Percentiles rank a stretch among this genome's conserved stretches.
Evolutionary conservation across 1,139 yeast genomes (phyloP).

Genomic region (Debaryomyces nepalensis): DNA sequence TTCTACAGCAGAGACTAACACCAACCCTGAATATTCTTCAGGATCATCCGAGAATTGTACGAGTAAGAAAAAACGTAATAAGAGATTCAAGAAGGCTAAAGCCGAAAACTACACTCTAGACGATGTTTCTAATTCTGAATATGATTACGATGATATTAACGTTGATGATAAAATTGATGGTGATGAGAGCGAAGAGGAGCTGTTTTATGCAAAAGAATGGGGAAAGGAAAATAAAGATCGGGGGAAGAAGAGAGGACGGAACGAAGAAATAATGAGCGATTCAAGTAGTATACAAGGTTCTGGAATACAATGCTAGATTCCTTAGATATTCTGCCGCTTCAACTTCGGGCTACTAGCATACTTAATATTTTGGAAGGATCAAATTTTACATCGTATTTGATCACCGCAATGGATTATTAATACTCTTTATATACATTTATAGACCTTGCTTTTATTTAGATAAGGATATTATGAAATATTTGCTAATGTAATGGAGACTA

Average conservation of each 20-base stretch:
- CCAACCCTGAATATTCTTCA: slow-evolving; percentile 1
- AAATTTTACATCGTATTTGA: too few relatives aligned
- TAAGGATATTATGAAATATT: too few relatives aligned
- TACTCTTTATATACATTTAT: neutral
- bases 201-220: slow-evolving; percentile 29
- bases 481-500: neutral
- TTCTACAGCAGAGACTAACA: neutral
- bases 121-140: slow-evolving; percentile 17
- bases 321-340: neutral
- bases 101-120: slow-evolving; percentile 4
- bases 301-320: slow-evolving; percentile 11
- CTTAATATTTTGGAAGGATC: too few relatives aligned
- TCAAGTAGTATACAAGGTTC: slow-evolving; percentile 8
- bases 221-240: slow-evolving; percentile 12
- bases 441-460: too few relatives aligned
- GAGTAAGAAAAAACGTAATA: slow-evolving; percentile 1
- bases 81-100: slow-evolving; percentile 1
- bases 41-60: slow-evolving; percentile 4
- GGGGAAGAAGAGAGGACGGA: slow-evolving; percentile 10
- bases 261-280: slow-evolving; percentile 2
- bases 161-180: slow-evolving; percentile 26
- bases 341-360: neutral
- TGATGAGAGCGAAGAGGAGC: slow-evolving; percentile 31
- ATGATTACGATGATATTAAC: slow-evolving; percentile 33
- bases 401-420: neutral